A percentile compares a stretch with the other conserved stretches of the same genome.
Conservation (phyloP, 2,329 filamentous ascomycete species). For the Alternaria ventricosa region DNA sequence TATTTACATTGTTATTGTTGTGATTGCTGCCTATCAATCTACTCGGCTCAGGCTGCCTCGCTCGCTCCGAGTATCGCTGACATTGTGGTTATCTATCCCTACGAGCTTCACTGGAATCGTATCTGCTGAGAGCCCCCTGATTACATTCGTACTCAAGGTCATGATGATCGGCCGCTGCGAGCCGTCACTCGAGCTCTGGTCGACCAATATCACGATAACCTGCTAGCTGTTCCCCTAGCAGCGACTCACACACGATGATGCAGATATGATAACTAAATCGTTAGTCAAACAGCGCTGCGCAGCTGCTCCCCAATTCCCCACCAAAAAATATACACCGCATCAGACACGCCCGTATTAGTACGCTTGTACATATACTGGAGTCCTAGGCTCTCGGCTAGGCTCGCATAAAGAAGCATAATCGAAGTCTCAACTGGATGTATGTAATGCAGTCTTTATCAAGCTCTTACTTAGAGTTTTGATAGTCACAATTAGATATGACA, state of each 20-base stretch:
- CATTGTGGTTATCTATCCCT: neutral
- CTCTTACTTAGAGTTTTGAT: accelerated
- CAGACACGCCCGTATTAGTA: neutral
- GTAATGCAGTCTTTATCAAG: neutral
- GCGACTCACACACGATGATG: neutral
- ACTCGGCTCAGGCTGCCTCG: neutral
- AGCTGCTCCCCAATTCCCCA: neutral
- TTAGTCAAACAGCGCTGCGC: accelerated
- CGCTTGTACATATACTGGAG: neutral
- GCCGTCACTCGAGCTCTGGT: neutral
- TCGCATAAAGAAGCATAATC: neutral
- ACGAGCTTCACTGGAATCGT: neutral
- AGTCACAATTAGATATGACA: neutral
- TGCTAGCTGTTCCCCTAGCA: neutral
- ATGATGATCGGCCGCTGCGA: neutral
- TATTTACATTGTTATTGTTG: neutral
- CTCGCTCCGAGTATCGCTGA: neutral
- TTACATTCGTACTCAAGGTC: neutral
- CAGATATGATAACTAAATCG: neutral
- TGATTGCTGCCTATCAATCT: neutral
- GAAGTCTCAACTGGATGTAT: neutral
- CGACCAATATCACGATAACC: neutral
- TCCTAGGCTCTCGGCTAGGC: neutral
- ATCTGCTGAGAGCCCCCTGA: neutral
- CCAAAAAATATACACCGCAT: neutral